Base-by-base conservation (phyloP, 129 eudicot species). In the Flaveria bidentis region DNA sequence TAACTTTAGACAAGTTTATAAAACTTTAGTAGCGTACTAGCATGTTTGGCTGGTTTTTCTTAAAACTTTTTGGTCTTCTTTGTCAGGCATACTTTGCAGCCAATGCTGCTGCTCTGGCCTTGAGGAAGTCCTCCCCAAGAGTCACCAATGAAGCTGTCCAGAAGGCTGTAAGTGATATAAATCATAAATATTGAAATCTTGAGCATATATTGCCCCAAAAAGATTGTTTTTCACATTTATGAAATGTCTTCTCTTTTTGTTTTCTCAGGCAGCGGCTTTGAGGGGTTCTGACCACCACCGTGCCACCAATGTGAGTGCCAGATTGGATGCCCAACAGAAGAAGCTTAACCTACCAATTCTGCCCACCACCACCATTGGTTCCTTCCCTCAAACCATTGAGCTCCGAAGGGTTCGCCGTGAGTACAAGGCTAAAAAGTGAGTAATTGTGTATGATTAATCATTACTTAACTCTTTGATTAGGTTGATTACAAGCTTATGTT, bases 321-420 rank as follows among this genome's bases (percentile, higher is more conserved):
- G 98, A 62, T 86, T 93, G 68, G 96, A 85, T 71, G 92, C 98
- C 63, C 98, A 93, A 66, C 98, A 90, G 67, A 90, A 93, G 89
- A 93, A 93, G 78, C 92, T 93, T 64, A 88, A 90, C 85, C 96
- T 93, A 62, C 98, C 98, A 11, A 73, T 93, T 53, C 96, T 93
- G 52, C 98, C 98, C 11, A 93, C 98, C 76, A 93, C 98, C 76
- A 93, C 98, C 41, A 93, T 90, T 82, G 98, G 98, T 44, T 93
- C 98, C 63, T 93, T 93, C 96, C 98, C 98, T 50, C 98, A 93
- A 82, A 93, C 98, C 66, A 77, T 93, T 25, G 98, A 93, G 82
- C 89, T 93, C 60, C 88, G 98, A 75, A 90, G 90, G 80, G 98
- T 90, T 23, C 91, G 98, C 51, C 98, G 98, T 82, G 98, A 93